A percentile compares a stretch with the other conserved stretches of the same genome.
Evolutionary conservation across 1,139 yeast species (phyloP).

Genomic region (Saccharomyces uvarum): DNA sequence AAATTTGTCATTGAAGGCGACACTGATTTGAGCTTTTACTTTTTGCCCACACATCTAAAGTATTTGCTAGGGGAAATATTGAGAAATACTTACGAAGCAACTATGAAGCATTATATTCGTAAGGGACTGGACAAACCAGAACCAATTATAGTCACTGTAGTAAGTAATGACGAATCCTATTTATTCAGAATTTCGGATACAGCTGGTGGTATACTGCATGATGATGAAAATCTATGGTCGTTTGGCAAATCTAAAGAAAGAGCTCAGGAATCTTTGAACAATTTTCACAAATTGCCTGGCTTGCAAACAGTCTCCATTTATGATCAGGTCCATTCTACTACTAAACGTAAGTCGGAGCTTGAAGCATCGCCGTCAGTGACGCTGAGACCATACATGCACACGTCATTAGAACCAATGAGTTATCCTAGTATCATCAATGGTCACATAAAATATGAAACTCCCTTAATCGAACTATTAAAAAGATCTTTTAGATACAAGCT

Average conservation of each 20-base stretch:
- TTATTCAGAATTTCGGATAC: slow-evolving; percentile 76
- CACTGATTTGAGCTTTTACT: slow-evolving; percentile 58
- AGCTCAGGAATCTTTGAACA: slow-evolving; percentile 50
- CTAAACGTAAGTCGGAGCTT: slow-evolving; percentile 2
- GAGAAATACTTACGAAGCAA: slow-evolving; percentile 77
- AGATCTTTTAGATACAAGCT: slow-evolving; percentile 68
- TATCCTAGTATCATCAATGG: slow-evolving; percentile 23
- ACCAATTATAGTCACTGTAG: slow-evolving; percentile 66
- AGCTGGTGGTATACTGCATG: slow-evolving; percentile 63
- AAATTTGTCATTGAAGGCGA: slow-evolving; percentile 64
- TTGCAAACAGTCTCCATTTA: slow-evolving; percentile 31
- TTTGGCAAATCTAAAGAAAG: slow-evolving; percentile 61
- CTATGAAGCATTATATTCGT: slow-evolving; percentile 42
- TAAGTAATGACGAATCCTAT: slow-evolving; percentile 58
- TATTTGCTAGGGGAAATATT: slow-evolving; percentile 80
- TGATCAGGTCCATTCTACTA: slow-evolving; percentile 21
- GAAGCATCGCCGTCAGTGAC: slow-evolving; percentile 1
- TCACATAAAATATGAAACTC: slow-evolving; percentile 32
- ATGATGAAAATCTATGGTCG: slow-evolving; percentile 59
- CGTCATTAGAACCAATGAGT: slow-evolving; percentile 35
- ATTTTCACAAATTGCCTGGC: slow-evolving; percentile 65
- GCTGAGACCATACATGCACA: slow-evolving; percentile 25
- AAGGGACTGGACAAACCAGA: slow-evolving; percentile 32
- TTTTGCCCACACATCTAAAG: slow-evolving; percentile 77
- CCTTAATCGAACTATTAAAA: slow-evolving; percentile 48